phyloP scores from a whole-genome alignment of 306 rosid species.

The Rosa rugosa region DNA sequence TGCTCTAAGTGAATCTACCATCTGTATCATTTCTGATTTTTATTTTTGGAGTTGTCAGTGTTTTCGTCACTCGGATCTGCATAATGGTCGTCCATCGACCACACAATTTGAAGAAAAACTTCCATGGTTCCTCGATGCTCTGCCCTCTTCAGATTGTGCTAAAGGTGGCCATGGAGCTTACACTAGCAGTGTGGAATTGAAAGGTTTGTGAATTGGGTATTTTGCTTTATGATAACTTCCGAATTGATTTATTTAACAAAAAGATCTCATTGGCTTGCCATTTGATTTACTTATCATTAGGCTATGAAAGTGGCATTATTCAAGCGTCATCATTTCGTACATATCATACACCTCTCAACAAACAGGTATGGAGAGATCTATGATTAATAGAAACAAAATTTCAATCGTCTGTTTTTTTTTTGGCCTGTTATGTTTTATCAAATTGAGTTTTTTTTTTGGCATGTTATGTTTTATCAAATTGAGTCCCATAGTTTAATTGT shows the following conservation, averaged over 20 bases:
- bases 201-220: conserved; percentile 53
- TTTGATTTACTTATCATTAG: conserved; percentile 34
- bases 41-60: conserved; percentile 55
- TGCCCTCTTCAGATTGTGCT: conserved; percentile 98
- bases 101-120: conserved; percentile 80
- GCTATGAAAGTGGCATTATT: conserved; percentile 68
- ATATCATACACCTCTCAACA: conserved; percentile 92
- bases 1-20: conserved; percentile 8
- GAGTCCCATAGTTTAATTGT: conserved; percentile 9
- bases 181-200: conserved; percentile 86
- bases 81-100: conserved; percentile 74
- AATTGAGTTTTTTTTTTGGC: conserved; percentile 16
- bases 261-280: conserved; percentile 4
- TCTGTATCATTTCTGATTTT: conserved; percentile 22
- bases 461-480: conserved; percentile 12
- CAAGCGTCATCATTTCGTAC: conserved; percentile 96
- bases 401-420: conserved; percentile 12
- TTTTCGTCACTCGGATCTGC: conserved; percentile 80
- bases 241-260: background rate
- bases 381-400: conserved; percentile 9
- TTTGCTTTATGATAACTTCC: conserved; percentile 21
- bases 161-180: conserved; percentile 99
- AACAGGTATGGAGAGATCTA: conserved; percentile 59
- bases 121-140: conserved; percentile 93
- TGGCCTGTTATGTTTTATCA: background rate